phyloP scores from a whole-genome alignment of 805 yeast species.

The Torulaspora gathmanii region DNA sequence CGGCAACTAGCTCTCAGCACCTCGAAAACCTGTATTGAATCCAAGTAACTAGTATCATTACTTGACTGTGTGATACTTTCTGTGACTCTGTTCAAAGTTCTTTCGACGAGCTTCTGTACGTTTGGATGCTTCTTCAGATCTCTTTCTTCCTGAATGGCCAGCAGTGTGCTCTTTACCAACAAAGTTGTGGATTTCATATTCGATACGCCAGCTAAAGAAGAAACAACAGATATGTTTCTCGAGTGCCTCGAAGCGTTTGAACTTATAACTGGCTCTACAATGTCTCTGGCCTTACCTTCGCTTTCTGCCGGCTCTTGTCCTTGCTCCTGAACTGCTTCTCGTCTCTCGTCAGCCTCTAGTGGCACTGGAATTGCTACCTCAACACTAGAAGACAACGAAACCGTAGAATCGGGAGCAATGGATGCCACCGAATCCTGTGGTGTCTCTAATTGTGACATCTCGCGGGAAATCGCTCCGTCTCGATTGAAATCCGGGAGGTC shows the following conservation, averaged over 20 bases:
- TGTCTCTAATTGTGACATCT: constrained; percentile 15
- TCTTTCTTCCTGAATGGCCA: constrained; percentile 50
- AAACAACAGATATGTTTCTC: constrained; percentile 12
- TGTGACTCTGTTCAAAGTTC: constrained; percentile 30
- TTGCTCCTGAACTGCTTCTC: constrained; percentile 12
- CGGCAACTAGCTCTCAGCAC: constrained; percentile 75
- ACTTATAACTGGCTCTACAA: not conserved
- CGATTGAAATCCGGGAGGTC: not conserved
- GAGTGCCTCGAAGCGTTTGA: constrained; percentile 8
- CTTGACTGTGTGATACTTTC: constrained; percentile 27
- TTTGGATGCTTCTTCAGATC: constrained; percentile 51
- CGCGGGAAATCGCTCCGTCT: not conserved
- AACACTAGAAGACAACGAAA: constrained; percentile 8
- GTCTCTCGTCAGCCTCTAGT: constrained; percentile 23
- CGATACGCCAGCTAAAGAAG: constrained; percentile 11
- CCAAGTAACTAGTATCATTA: constrained; percentile 33
- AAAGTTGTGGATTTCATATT: constrained; percentile 34
- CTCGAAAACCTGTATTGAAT: constrained; percentile 60
- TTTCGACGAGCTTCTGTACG: constrained; percentile 33
- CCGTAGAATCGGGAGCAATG: constrained; percentile 16
- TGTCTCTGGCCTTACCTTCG: too few species aligned
- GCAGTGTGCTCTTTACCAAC: constrained; percentile 56
- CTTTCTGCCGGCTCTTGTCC: not conserved
- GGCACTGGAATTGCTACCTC: constrained; percentile 4
- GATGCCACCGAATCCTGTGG: constrained; percentile 17